Evolutionary conservation across 2,329 filamentous ascomycete species (phyloP), one percentile per base, ranked within the genome.

Genomic region (Neonectria magnoliae): DNA sequence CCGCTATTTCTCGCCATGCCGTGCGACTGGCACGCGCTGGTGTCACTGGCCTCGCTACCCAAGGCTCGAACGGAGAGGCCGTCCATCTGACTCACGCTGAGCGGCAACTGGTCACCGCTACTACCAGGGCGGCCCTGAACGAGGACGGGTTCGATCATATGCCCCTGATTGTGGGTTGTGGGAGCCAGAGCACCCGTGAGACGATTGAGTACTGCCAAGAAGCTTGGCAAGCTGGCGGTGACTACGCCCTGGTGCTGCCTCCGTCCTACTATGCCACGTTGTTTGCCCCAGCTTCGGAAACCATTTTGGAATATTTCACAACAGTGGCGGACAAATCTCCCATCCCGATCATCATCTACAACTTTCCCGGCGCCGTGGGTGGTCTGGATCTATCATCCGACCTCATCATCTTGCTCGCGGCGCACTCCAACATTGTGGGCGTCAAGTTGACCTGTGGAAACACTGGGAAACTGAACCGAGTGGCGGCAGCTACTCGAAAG

Each of bases 21-120:
- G 85, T 92, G 57, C 88, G 89, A 72, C 87, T 95, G n/a, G 92
- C 91, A 51, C 84, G 89, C 73, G 87, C 90, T 29, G 92, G 92
- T 68, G 87, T 94, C 45, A 86, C 90, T 16, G 91, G 92, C 20
- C 84, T 95, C 51, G 90, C 91, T 53, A 92, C 90, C 11, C 92
- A 94, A 77, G 92, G 92, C 51, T 93, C 90, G 75, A 95, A 95
- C 75, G 92, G 92, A 72, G 93, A 96, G 81, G 92, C 93, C 8
- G 91, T 94, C 13, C 92, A 94, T 75, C 85, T 95, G 36, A 89
- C 89, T 47, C 90, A 90, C 71, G 82, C 85, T 25, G 92, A 95
- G 80, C 88, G 92, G 64, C 85, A 86, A 52, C 81, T 87, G 56
- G 88, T 95, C 71, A 94, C 91, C 7, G 81, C 82, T 55, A 88